Evolutionary conservation across 2,329 filamentous ascomycete species (phyloP), one percentile per base, ranked within the genome.

Genomic region (Cladosporium sp.): DNA sequence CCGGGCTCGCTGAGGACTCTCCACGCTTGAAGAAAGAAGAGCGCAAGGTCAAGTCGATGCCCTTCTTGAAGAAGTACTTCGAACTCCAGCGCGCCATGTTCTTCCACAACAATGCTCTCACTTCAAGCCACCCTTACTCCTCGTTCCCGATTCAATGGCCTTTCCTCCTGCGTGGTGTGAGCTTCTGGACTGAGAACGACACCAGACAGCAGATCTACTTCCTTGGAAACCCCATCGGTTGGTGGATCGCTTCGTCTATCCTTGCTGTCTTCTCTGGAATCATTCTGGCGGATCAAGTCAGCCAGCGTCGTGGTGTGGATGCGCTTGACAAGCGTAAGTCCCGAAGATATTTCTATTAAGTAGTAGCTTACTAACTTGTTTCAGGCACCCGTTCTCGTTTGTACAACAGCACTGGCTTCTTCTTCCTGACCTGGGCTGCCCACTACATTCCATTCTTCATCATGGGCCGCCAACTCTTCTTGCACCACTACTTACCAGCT

Each of bases 61-160:
- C 92, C 17, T 99, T 99, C 82, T 77, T 97, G 64, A 85, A 83
- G 69, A 99, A 99, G 79, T 99, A 93, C 82, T 85, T 97, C 63
- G 94, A 99, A 79, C 83, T 99, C 58, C 94, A 99, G 77, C 86
- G 93, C 50, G 91, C 92, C 67, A 99, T 99, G 92, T 99, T 99
- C 83, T 93, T 89, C 83, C 94, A 99, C 81, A 99, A 99, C 83
- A 97, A 92, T 75, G 93, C 95, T 68, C 80, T 99, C 71, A 99
- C 94, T 44, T 95, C 91, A 78, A 96, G 90, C 71, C 94, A 99
- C 74, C 94, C 94, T 1, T 99, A 99, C 73, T 85, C 94, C 40
- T 96, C 91, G 67, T 88, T 92, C 72, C 94, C 94, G 6, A 94
- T 95, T 77, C 90, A 96, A 70, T 99, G 94, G 94, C 94, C 94